These are phyloP conservation scores for Phytopythium litorale DNA, from an alignment of 352 stramenopile species.

Conservation along the genomic window DNA sequence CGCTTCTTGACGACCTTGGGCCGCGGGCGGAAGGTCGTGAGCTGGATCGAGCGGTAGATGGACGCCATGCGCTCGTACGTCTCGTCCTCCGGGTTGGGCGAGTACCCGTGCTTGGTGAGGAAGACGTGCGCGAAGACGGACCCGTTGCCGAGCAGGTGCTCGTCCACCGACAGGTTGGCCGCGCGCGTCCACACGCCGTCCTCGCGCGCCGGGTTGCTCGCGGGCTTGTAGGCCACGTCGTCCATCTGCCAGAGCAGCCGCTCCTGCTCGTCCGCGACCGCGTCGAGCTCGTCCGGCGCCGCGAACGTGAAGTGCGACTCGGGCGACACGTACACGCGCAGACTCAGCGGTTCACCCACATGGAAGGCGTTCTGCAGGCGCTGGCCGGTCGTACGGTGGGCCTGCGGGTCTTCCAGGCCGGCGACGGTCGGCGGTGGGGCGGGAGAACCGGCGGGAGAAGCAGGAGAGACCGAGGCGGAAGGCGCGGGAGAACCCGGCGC, in stretches of 20 bases:
- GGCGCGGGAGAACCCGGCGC: constrained; percentile 13
- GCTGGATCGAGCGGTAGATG: constrained; percentile 54
- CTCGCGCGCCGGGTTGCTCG: constrained; percentile 39
- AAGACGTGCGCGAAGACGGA: constrained; percentile 87
- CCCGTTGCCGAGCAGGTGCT: constrained; percentile 62
- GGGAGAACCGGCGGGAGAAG: neutral
- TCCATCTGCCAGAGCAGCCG: constrained; percentile 56
- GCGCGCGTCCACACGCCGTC: constrained; percentile 41
- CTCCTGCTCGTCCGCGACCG: constrained; percentile 40
- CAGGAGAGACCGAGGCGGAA: neutral
- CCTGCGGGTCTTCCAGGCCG: constrained; percentile 11
- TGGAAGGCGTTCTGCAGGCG: constrained; percentile 56
- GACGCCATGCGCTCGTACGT: constrained; percentile 51
- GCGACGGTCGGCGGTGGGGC: neutral
- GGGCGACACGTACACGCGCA: constrained; percentile 68
- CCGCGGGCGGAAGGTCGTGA: constrained; percentile 75
- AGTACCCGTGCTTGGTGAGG: constrained; percentile 65
- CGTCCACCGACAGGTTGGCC: constrained; percentile 76
- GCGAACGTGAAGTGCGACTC: constrained; percentile 49
- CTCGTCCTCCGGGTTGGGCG: constrained; percentile 57
- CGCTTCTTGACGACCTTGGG: constrained; percentile 73
- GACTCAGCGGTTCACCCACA: constrained; percentile 39
- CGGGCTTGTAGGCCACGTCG: constrained; percentile 47
- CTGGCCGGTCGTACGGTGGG: constrained; percentile 4
- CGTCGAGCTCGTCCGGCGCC: constrained; percentile 15